Conservation (phyloP, 208 protist species). For the Trypanosoma boissoni region DNA sequence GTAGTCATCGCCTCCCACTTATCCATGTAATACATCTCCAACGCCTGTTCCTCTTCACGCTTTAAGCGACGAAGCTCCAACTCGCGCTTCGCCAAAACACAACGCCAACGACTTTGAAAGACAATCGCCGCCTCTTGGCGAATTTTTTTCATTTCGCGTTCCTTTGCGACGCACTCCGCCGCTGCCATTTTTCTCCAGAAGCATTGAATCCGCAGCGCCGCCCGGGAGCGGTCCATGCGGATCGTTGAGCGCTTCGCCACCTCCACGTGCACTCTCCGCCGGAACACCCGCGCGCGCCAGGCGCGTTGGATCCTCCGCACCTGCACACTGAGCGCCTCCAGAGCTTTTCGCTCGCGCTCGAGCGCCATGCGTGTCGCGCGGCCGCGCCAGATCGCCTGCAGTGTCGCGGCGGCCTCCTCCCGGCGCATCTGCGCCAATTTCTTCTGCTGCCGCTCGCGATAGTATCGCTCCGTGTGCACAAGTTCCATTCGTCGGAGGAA, state of each 20-base stretch:
- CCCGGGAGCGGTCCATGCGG: constrained; percentile 27
- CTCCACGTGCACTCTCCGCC: constrained; percentile 32
- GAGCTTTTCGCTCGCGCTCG: constrained; percentile 24
- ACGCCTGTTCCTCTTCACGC: constrained; percentile 49
- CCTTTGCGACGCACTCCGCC: constrained; percentile 35
- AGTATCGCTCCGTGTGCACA: constrained; percentile 59
- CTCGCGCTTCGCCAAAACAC: constrained; percentile 38
- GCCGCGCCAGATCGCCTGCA: constrained; percentile 86
- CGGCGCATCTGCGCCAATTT: constrained; percentile 54
- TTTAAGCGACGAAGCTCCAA: constrained; percentile 20
- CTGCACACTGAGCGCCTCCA: constrained; percentile 19
- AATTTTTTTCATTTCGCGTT: constrained; percentile 32
- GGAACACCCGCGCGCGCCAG: constrained; percentile 39
- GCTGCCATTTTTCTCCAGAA: constrained; percentile 85
- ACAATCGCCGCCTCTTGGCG: constrained; percentile 25
- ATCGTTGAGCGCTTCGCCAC: constrained; percentile 29
- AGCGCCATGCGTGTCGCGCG: constrained; percentile 57
- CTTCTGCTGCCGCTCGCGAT: constrained; percentile 43
- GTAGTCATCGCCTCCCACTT: constrained; percentile 62
- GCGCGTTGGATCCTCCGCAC: constrained; percentile 59
- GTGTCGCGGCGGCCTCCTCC: constrained; percentile 55
- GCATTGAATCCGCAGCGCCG: constrained; percentile 75
- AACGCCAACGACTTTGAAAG: constrained; percentile 79
- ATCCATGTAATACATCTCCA: constrained; percentile 51
- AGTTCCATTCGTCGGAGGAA: constrained; percentile 35